phyloP scores from a whole-genome alignment of 176 grass and related monocot species.

The Pharus latifolius region DNA sequence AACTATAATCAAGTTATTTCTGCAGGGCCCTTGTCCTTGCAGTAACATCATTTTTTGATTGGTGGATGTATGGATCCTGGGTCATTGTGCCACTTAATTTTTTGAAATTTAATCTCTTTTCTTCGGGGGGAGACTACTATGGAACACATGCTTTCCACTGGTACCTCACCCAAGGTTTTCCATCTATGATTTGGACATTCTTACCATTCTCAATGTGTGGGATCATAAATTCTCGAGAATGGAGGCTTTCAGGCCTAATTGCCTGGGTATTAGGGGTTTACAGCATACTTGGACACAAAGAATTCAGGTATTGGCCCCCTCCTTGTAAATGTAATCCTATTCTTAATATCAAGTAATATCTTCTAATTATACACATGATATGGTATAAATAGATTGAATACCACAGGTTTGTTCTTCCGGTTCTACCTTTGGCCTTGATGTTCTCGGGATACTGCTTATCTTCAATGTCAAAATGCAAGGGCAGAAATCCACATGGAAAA shows the following conservation, averaged over 20 bases:
- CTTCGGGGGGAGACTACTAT: constrained; percentile 87
- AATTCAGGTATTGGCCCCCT: constrained; percentile 65
- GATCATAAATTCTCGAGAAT: constrained; percentile 59
- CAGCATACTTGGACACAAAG: constrained; percentile 93
- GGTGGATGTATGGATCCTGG: constrained; percentile 64
- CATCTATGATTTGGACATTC: constrained; percentile 83
- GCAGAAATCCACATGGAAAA: constrained; percentile 14
- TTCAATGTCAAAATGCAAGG: constrained; percentile 31
- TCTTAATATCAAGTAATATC: background rate
- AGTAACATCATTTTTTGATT: constrained; percentile 56
- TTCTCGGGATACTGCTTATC: constrained; percentile 83
- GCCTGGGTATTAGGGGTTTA: constrained; percentile 85
- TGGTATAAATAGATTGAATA: constrained; percentile 7
- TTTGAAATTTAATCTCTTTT: constrained; percentile 92
- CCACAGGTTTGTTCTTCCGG: constrained; percentile 86
- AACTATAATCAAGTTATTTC: background rate
- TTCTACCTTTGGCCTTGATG: constrained; percentile 82
- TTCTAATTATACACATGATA: background rate
- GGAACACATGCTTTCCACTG: constrained; percentile 85
- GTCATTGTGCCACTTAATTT: constrained; percentile 86
- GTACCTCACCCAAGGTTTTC: constrained; percentile 94
- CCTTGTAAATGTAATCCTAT: constrained; percentile 1
- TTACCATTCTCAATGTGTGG: constrained; percentile 57
- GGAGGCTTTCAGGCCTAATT: constrained; percentile 68
- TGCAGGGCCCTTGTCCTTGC: constrained; percentile 65